Base-by-base conservation (phyloP, 108 stramenopile genomes). In the Stephanodiscus triporus region DNA sequence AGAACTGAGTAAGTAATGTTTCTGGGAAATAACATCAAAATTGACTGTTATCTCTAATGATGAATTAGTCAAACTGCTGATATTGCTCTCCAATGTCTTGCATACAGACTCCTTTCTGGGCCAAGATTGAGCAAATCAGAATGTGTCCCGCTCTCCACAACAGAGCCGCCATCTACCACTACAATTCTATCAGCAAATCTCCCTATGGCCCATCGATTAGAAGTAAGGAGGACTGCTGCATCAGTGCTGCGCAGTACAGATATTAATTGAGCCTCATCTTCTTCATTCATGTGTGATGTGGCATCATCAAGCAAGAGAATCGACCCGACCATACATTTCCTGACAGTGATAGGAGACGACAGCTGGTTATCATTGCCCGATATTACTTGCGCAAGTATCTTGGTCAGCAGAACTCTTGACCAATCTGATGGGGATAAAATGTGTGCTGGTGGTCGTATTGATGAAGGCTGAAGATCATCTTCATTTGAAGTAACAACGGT, bases 91-190 rank as follows among this genome's bases (percentile, higher is more conserved):
- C 94, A 95, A 36, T 90, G 88, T 11, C 84, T 80, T 0, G 94
- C 94, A 77, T 95, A 95, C 65, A 92, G 34, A 68, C 89, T 90
- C 51, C 89, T 83, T 61, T 91, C 88, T 9, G 91, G 89, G 29
- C 91, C 94, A 16, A 89, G 78, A 55, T 74, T 81, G 13, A 95
- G 61, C 67, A 95, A 82, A 61, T 95, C 91, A 22, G 78, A 60
- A 73, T 95, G 94, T 13, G 86, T 90, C 20, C 94, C 94, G 73
- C 76, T 88, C 81, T 95, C 94, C 22, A 95, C 85, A 63, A 93
- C 80, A 20, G 85, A 80, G 3, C 94, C 94, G 70, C 90, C 82
- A 42, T 87, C 82, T 1, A 95, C 64, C 1, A 95, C 91, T 22
- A 86, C 78, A 58, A 95, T 90, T 23, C 85, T 74, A 77, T 92